Conservation (phyloP, 805 yeast genomes). For the Middelhovenomyces tepae region DNA sequence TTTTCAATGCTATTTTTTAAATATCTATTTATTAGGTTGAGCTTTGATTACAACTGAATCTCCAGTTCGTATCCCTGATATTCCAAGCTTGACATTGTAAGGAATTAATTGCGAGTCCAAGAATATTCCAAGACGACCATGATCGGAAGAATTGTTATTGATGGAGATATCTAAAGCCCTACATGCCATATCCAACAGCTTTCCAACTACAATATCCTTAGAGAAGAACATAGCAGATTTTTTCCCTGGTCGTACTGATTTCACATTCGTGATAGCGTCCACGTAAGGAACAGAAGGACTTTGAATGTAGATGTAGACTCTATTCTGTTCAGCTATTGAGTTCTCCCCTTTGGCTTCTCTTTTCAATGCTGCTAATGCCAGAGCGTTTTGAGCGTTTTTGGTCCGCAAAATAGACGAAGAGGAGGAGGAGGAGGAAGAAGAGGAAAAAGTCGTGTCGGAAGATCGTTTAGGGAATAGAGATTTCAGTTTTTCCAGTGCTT, state of each 20-base stretch:
- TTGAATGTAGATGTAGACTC: slow-evolving; percentile 26
- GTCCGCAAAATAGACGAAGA: slow-evolving; percentile 4
- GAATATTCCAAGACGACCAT: slow-evolving; percentile 10
- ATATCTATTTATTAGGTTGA: too few relatives aligned
- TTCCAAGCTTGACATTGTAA: slow-evolving; percentile 11
- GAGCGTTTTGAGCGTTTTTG: slow-evolving; percentile 1
- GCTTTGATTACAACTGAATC: too few relatives aligned
- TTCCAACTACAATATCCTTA: slow-evolving; percentile 17
- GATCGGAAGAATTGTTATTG: slow-evolving; percentile 11
- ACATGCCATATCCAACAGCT: slow-evolving; percentile 21
- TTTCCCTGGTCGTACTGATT: slow-evolving; percentile 17
- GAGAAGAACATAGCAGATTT: slow-evolving; percentile 19
- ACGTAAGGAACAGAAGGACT: slow-evolving; percentile 16
- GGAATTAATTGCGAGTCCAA: slow-evolving; percentile 7
- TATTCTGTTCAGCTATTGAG: slow-evolving; percentile 24
- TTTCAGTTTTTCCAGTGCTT: slow-evolving; percentile 2
- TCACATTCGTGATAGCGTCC: slow-evolving; percentile 16
- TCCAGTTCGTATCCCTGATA: too few relatives aligned
- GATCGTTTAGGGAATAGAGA: not conserved
- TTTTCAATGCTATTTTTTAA: too few relatives aligned
- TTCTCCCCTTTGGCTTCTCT: slow-evolving; percentile 31
- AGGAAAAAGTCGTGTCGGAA: not conserved
- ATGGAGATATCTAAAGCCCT: slow-evolving; percentile 16
- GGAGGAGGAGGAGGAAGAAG: slow-evolving; percentile 2
- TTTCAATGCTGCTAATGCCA: slow-evolving; percentile 18